These are phyloP conservation scores for Penicillium sclerotigenum DNA, from an alignment of 2,329 filamentous ascomycete species.

Conservation along the genomic window DNA sequence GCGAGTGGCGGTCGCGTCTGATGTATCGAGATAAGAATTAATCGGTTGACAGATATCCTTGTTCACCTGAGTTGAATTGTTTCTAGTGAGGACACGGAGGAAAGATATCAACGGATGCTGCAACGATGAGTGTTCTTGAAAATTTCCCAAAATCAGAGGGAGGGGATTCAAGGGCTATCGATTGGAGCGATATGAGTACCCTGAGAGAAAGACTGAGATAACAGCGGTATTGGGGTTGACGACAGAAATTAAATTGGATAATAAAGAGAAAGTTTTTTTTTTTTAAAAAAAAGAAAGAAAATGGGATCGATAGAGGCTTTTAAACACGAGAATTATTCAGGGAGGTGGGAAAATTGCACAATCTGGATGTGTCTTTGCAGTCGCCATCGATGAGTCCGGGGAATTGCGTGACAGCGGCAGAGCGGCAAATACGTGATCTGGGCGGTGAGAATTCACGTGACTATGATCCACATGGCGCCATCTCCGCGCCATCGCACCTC, in stretches of 20 bases:
- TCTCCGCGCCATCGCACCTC: conserved; percentile 15
- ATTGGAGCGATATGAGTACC: background rate
- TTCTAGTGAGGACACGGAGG: background rate
- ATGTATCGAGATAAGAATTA: background rate
- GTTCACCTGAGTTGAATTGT: background rate
- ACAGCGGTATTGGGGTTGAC: background rate
- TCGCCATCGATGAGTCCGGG: conserved; percentile 4
- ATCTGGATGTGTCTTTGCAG: background rate
- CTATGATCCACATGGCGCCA: conserved; percentile 20
- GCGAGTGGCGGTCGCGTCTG: background rate
- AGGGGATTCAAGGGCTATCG: background rate
- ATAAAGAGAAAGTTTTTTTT: background rate
- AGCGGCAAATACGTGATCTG: conserved; percentile 4
- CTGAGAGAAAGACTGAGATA: background rate
- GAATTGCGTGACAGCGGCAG: conserved; percentile 1
- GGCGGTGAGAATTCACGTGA: conserved; percentile 19
- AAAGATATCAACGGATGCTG: background rate
- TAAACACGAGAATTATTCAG: background rate
- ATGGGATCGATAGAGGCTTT: background rate
- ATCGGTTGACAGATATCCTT: background rate
- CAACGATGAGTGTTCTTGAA: background rate
- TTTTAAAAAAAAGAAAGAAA: background rate
- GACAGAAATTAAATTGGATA: background rate
- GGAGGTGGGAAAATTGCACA: background rate
- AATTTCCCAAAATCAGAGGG: background rate